Base-by-base conservation (phyloP, 2,329 filamentous ascomycete species). In the Colletotrichum sp. region DNA sequence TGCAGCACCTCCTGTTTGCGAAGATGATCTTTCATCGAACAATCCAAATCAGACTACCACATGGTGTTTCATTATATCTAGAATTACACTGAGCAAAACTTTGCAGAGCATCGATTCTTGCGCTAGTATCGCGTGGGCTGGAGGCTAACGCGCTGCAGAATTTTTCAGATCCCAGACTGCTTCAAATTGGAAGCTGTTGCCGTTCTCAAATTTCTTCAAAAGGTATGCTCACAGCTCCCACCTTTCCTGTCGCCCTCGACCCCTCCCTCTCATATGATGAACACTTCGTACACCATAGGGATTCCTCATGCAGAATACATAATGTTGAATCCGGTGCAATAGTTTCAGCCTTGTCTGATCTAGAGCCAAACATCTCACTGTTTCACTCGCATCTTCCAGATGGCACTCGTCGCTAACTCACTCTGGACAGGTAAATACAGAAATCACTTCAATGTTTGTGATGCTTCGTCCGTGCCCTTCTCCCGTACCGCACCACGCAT, bases 281-380 rank as follows among this genome's bases (percentile, higher is more conserved):
- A 86, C 86, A 86, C 87, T 86, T 84, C 85, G 84, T 73, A 90
- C 87, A 89, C 87, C 87, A 88, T 79, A 90, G 89, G 90, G 89
- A 92, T 92, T 92, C 90, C 90, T 92, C 90, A 89, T 90, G 84
- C 90, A 88, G 89, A 92, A 92, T 85, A 91, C 78, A 90, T 81
- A 74, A 91, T 92, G 90, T 92, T 86, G 90, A 92, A 84, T 86
- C 84, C 84, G 86, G 88, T 88, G 86, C 84, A 82, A 80, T 81
- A 89, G 90, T 91, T 91, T 92, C 90, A 91, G 90, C 90, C 90
- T 91, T 91, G 90, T 91, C 90, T 91, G 90, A 91, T 70, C 86
- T 84, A 81, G 84, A 86, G 79, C 79, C 82, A 76, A 75, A 66
- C 68, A 77, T 76, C 62, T 72, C 72, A 76, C 13, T 15, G 47